Evolutionary conservation across 805 yeast species (phyloP).

Genomic region (Pachysolen tannophilus): DNA sequence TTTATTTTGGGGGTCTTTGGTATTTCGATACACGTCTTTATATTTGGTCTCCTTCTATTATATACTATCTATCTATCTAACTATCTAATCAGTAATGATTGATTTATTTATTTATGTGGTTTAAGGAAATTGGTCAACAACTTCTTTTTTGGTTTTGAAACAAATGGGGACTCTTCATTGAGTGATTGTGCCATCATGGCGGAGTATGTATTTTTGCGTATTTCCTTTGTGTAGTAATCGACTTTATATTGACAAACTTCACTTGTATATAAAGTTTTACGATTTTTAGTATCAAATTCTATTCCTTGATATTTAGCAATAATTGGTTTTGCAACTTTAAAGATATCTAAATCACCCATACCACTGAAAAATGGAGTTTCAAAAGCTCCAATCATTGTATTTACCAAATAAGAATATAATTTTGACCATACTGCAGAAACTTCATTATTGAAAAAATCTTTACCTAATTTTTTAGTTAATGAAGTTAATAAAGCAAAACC

Average conservation of each 20-base stretch:
- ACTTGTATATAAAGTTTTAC: background rate
- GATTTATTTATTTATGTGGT: too few relatives aligned
- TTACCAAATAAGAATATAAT: constrained; percentile 22
- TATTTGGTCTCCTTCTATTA: background rate
- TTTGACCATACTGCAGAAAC: constrained; percentile 16
- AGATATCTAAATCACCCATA: background rate
- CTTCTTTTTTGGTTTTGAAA: too few relatives aligned
- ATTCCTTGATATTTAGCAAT: background rate
- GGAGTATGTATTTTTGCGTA: too few relatives aligned
- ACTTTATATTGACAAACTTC: background rate
- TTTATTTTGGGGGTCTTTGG: background rate
- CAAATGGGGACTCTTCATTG: too few relatives aligned
- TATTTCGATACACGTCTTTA: background rate
- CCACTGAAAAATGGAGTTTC: background rate
- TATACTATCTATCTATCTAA: too few relatives aligned
- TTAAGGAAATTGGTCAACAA: too few relatives aligned
- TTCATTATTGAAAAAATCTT: background rate
- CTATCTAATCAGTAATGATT: too few relatives aligned
- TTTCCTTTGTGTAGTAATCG: background rate
- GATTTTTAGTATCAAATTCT: background rate
- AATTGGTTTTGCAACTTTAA: background rate
- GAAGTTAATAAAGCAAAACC: constrained; percentile 65
- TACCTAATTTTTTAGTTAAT: constrained; percentile 19
- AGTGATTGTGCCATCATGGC: too few relatives aligned
- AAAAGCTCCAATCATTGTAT: constrained; percentile 17